Base-by-base conservation (phyloP, 2,329 filamentous ascomycete species). In the Plenodomus lindquistii region DNA sequence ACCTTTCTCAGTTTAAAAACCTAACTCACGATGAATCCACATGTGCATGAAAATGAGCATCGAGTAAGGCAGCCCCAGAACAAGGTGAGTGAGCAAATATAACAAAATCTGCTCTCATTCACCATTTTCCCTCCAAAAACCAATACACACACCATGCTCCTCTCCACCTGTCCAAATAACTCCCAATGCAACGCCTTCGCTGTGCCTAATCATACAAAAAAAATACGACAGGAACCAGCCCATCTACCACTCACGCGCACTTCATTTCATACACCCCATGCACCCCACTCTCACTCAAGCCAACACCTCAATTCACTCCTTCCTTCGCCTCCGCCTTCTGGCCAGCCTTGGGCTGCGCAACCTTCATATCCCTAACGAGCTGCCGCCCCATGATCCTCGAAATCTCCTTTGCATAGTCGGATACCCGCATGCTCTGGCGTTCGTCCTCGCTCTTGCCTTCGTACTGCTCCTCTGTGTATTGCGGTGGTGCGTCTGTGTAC, bases 331-430 rank as follows among this genome's bases (percentile, higher is more conserved):
- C 50, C 36, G 8, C 31, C 24, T 46, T 49, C 40, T n/a, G n/a
- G n/a, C n/a, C n/a, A n/a, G 45, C 35, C 42, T 48, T 55, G n/a
- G 47, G 47, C 37, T 46, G 19, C 10, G 31, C 49, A 16, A 42
- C 52, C 52, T 52, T 65, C 40, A 67, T 20, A 0, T 59, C 60
- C 38, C 35, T 48, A 1, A 62, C 57, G 13, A 67, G 41, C 48
- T 67, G 64, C 17, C 46, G 48, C 11, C 61, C 60, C 64, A 67
- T 66, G 44, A 62, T 56, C 42, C 61, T 56, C 22, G 60, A 61
- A 2, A 67, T 44, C 50, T 66, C 60, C 41, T 60, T 62, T 3
- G 64, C 57, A 22, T 67, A 67, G 24, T 66, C 63, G 13, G 42
- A 45, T 46, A 56, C 59, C 5, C 59, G 44, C 60, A 65, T 66